These are phyloP conservation scores for Aspergillus sp. DNA, from an alignment of 2,329 filamentous ascomycete species.

Conservation along the genomic window DNA sequence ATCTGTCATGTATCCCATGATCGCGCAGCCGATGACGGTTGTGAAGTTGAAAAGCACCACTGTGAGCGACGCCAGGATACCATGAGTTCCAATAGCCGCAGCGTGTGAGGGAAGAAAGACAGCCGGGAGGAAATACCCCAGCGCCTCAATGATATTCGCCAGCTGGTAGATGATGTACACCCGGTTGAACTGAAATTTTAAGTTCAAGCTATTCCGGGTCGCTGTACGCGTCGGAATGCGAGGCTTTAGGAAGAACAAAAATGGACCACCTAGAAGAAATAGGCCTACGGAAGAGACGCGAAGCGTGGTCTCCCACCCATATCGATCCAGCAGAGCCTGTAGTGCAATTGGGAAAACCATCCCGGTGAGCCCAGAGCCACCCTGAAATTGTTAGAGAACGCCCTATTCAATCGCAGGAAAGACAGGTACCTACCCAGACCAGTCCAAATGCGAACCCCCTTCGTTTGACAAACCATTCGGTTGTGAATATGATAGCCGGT, in stretches of 20 bases:
- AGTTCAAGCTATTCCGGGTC: conserved; percentile 33
- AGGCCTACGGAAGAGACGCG: conserved; percentile 35
- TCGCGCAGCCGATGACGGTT: conserved; percentile 25
- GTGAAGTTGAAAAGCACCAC: conserved; percentile 28
- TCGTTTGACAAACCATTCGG: conserved; percentile 47
- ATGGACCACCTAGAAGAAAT: conserved; percentile 14
- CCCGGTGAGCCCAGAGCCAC: conserved; percentile 31
- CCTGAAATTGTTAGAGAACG: conserved; percentile 23
- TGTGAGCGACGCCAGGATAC: conserved; percentile 18
- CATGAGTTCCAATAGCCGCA: conserved; percentile 17
- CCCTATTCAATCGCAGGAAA: background rate
- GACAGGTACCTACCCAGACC: conserved; percentile 29
- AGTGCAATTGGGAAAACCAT: conserved; percentile 42
- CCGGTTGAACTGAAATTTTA: conserved; percentile 28
- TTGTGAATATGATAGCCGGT: conserved; percentile 41
- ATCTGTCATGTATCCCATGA: conserved; percentile 37
- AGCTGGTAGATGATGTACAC: conserved; percentile 44
- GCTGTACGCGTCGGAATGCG: conserved; percentile 30
- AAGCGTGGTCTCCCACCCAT: conserved; percentile 41
- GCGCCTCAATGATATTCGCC: conserved; percentile 32
- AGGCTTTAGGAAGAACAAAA: conserved; percentile 35
- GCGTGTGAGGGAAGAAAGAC: conserved; percentile 37
- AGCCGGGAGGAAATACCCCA: conserved; percentile 34
- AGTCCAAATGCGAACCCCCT: conserved; percentile 39
- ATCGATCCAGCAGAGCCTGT: conserved; percentile 37